Base-by-base conservation (phyloP, 2,329 filamentous ascomycete species). In the Clonostachys byssicola region DNA sequence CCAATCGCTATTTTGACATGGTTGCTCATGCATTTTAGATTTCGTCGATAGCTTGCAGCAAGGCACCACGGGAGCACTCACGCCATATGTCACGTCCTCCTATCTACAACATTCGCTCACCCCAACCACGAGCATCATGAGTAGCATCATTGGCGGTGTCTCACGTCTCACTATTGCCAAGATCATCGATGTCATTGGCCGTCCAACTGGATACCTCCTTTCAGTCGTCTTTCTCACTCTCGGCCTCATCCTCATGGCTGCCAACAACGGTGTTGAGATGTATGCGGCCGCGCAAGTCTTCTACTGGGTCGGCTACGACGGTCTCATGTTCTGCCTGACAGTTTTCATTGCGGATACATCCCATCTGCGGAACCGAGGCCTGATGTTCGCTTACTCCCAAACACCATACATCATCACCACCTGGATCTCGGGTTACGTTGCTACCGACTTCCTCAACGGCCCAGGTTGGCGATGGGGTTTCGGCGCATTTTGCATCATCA, bases 321-420 rank as follows among this genome's bases (percentile, higher is more conserved):
- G 80, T 13, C 65, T 86, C 39, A 72, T 74, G 40, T 85, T 82
- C 54, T 71, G 75, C 35, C 66, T 85, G 34, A 74, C 76, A 51
- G 76, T 87, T 16, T 78, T 86, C 55, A 78, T 82, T 46, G 80
- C 83, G 23, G 84, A 87, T 56, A 83, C 80, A 44, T 60, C 55
- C 7, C 43, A 44, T 1, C 47, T 64, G 9, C 53, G 52, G 41
- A 63, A 64, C 34, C 54, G 62, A 43, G 60, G 57, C 5, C 45
- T 66, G 5, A 59, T 55, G 17, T 61, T 58, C 12, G 59, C 54
- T 12, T 58, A 65, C 20, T 56, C 60, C 12, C 56, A 55, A 4
- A 55, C 61, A 7, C 60, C 66, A 1, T 68, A 63, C 49, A 61
- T 71, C 47, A 59, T 63, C 39, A 71, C 62, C 1, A 57, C 62